Evolutionary conservation across 805 yeast species (phyloP).

Genomic region (Saccharomycopsis vini): DNA sequence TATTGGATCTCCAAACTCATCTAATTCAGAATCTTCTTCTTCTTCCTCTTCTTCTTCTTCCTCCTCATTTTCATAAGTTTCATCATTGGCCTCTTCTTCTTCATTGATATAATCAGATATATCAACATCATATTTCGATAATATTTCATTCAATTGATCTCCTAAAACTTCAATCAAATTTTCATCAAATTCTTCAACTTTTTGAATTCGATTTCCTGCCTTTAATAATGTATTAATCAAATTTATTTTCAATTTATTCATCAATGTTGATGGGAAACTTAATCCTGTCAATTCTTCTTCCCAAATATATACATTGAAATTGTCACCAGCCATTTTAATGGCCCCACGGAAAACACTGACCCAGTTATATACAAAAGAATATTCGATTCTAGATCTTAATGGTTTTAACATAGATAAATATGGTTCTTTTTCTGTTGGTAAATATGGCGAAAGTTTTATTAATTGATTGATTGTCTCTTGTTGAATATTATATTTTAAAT

Average conservation of each 20-base stretch:
- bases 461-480: conserved; percentile 31
- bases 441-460: conserved; percentile 31
- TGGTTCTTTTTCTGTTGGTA: conserved; percentile 32
- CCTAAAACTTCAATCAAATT: conserved; percentile 17
- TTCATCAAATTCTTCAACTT: conserved; percentile 24
- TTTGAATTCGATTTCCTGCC: conserved; percentile 27
- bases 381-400: conserved; percentile 31
- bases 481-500: conserved; percentile 21
- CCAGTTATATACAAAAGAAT: conserved; percentile 44
- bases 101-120: conserved; percentile 12
- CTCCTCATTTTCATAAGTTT: conserved; percentile 17
- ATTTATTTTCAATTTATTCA: conserved; percentile 33
- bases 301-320: conserved; percentile 48
- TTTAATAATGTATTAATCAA: conserved; percentile 8
- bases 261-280: conserved; percentile 31
- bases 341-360: conserved; percentile 43
- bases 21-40: conserved; percentile 3
- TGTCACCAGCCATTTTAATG: conserved; percentile 40
- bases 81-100: background rate
- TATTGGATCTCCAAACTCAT: background rate
- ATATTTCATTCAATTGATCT: conserved; percentile 10
- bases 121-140: conserved; percentile 8
- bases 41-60: conserved; percentile 14
- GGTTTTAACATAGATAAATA: conserved; percentile 25
- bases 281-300: conserved; percentile 52